phyloP scores from a whole-genome alignment of 768 basidiomycete species.

The Fibroporia radiculosa region DNA sequence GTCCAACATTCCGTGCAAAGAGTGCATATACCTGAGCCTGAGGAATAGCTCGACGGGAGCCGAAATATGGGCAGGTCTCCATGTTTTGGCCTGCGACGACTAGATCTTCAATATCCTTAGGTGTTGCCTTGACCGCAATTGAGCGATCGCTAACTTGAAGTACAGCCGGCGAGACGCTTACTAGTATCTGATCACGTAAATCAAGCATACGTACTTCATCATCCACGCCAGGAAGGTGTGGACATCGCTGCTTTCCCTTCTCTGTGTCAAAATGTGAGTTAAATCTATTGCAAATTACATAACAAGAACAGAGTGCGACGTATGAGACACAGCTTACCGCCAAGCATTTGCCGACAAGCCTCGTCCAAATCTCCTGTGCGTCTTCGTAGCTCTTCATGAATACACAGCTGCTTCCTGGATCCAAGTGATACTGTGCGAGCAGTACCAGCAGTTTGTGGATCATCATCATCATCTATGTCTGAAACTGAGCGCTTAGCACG shows the following conservation, averaged over 20 bases:
- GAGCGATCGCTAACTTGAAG: background rate
- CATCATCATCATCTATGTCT: background rate
- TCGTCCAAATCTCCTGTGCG: constrained; percentile 75
- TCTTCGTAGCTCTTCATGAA: constrained; percentile 70
- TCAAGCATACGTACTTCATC: constrained; percentile 71
- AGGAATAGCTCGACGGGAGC: constrained; percentile 77
- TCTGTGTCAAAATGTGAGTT: constrained; percentile 33
- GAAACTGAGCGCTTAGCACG: constrained; percentile 2
- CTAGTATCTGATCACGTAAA: constrained; percentile 82
- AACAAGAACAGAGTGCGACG: background rate
- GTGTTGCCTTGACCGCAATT: constrained; percentile 51
- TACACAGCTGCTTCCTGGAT: constrained; percentile 87
- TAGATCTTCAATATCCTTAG: constrained; percentile 94
- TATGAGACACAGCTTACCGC: constrained; percentile 11
- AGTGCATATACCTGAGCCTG: constrained; percentile 68
- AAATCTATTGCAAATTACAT: background rate
- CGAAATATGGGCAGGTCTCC: constrained; percentile 89
- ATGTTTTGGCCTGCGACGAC: constrained; percentile 60
- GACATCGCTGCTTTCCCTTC: constrained; percentile 63
- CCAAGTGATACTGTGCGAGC: constrained; percentile 77
- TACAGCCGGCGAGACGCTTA: constrained; percentile 22
- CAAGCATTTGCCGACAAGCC: constrained; percentile 66
- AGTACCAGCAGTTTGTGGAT: too few species aligned
- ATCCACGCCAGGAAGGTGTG: constrained; percentile 60
- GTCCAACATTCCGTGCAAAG: background rate